Evolutionary conservation across 768 basidiomycete species (phyloP).

Genomic region (Kwoniella pini): DNA sequence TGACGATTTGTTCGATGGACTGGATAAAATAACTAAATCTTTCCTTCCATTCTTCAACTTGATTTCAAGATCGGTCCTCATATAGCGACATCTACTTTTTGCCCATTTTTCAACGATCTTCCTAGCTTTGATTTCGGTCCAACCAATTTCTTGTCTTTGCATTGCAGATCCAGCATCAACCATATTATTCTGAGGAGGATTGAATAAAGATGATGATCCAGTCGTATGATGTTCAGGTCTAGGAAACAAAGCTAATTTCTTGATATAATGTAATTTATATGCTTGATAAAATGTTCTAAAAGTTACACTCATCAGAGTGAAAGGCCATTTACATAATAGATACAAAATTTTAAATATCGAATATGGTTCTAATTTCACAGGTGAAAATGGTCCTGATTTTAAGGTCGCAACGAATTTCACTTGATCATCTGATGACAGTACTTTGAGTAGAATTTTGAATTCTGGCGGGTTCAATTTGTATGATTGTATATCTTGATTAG

Average conservation of each 20-base stretch:
- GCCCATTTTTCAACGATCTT: slow-evolving; percentile 35
- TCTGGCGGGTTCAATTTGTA: slow-evolving; percentile 24
- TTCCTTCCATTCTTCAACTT: slow-evolving; percentile 52
- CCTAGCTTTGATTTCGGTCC: slow-evolving; percentile 52
- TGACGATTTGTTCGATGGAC: background rate
- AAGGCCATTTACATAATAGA: slow-evolving; percentile 58
- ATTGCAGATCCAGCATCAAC: slow-evolving; percentile 44
- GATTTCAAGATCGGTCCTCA: slow-evolving; percentile 56
- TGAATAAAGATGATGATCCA: slow-evolving; percentile 24
- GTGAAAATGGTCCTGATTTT: slow-evolving; percentile 57
- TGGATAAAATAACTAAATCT: background rate
- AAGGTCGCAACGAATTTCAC: slow-evolving; percentile 64
- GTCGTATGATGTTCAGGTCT: slow-evolving; percentile 58
- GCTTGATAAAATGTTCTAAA: slow-evolving; percentile 68
- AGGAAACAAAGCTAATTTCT: slow-evolving; percentile 62
- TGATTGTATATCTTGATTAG: slow-evolving; percentile 40
- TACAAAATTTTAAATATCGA: slow-evolving; percentile 37
- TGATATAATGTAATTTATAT: slow-evolving; percentile 64
- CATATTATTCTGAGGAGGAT: slow-evolving; percentile 39
- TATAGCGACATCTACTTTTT: slow-evolving; percentile 52
- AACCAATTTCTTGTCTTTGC: slow-evolving; percentile 53
- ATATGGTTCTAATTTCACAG: slow-evolving; percentile 40
- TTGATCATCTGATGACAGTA: slow-evolving; percentile 51
- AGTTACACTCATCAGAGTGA: slow-evolving; percentile 62
- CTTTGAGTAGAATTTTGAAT: slow-evolving; percentile 34